These are phyloP conservation scores for Diplogelasinospora grovesii DNA, from an alignment of 495 filamentous ascomycete genomes.

Conservation along the genomic window DNA sequence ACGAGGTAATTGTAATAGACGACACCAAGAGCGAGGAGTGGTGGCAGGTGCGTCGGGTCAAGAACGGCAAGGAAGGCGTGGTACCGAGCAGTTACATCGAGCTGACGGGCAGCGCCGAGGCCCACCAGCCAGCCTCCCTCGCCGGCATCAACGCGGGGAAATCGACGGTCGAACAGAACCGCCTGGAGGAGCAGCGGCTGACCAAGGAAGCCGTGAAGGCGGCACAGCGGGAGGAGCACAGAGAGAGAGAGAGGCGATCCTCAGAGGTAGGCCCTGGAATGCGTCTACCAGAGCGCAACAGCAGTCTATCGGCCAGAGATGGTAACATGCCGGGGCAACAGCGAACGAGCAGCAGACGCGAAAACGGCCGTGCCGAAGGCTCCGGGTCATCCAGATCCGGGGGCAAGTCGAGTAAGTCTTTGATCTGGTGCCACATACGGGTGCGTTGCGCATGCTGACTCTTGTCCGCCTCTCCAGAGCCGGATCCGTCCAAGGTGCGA, in stretches of 20 bases:
- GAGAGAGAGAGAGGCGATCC: slow-evolving; percentile 34
- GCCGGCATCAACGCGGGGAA: slow-evolving; percentile 57
- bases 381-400: slow-evolving; percentile 35
- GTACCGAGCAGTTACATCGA: slow-evolving; percentile 98
- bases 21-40: slow-evolving; percentile 91
- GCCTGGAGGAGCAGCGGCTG: slow-evolving; percentile 72
- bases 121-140: slow-evolving; percentile 33
- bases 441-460: neutral
- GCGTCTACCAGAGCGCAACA: slow-evolving; percentile 60
- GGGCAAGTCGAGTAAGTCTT: slow-evolving; percentile 67
- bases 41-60: slow-evolving; percentile 90
- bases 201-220: slow-evolving; percentile 66
- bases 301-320: slow-evolving; percentile 55
- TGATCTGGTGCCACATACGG: too few relatives aligned
- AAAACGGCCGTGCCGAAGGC: slow-evolving; percentile 50
- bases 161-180: slow-evolving; percentile 75
- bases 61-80: slow-evolving; percentile 92
- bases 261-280: slow-evolving; percentile 74
- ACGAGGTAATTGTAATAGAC: slow-evolving; percentile 88
- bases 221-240: slow-evolving; percentile 48
- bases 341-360: slow-evolving; percentile 55
- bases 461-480: slow-evolving; percentile 46
- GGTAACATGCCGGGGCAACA: slow-evolving; percentile 56
- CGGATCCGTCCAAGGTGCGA: slow-evolving; percentile 75
- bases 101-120: slow-evolving; percentile 55